Evolutionary conservation across 2,329 filamentous ascomycete genomes (phyloP).

Genomic region (Fusarium fracticaudum): DNA sequence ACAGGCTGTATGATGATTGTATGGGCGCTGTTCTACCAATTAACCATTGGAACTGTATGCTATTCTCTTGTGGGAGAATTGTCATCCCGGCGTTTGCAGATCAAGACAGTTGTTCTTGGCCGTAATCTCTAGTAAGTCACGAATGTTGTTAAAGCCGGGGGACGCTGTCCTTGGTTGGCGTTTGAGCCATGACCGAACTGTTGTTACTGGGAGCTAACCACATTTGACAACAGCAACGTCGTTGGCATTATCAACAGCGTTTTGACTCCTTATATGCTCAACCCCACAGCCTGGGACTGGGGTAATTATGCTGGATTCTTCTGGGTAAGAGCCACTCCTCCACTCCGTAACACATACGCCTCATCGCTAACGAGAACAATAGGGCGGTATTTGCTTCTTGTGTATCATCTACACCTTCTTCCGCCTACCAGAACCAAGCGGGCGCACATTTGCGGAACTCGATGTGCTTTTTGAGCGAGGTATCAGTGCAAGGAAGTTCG

Average conservation of each 20-base stretch:
- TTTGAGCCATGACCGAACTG: background rate
- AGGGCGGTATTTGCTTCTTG: conserved; percentile 79
- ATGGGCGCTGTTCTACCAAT: conserved; percentile 85
- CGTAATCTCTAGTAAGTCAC: conserved; percentile 74
- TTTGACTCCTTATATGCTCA: conserved; percentile 92
- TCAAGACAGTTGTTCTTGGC: conserved; percentile 90
- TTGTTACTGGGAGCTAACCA: conserved; percentile 21
- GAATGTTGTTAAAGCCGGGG: background rate
- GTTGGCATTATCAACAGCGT: conserved; percentile 84
- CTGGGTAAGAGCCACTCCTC: conserved; percentile 64
- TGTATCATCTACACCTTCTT: conserved; percentile 78
- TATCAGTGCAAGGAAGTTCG: conserved; percentile 78
- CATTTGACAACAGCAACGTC: conserved; percentile 66
- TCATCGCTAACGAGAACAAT: conserved; percentile 22
- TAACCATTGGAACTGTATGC: conserved; percentile 88
- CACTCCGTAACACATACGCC: background rate
- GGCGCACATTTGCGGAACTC: conserved; percentile 85
- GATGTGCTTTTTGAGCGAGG: conserved; percentile 83
- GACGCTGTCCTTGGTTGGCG: background rate
- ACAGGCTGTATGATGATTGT: conserved; percentile 87
- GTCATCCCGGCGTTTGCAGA: conserved; percentile 82
- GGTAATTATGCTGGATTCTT: conserved; percentile 88
- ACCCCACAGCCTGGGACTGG: conserved; percentile 89
- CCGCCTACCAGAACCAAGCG: conserved; percentile 74
- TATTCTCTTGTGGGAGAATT: conserved; percentile 90